Percentiles rank a stretch among this genome's conserved stretches.
Evolutionary conservation across 192 early-diverging fungal species (phyloP).

Genomic region (Linnemannia hyalina): DNA sequence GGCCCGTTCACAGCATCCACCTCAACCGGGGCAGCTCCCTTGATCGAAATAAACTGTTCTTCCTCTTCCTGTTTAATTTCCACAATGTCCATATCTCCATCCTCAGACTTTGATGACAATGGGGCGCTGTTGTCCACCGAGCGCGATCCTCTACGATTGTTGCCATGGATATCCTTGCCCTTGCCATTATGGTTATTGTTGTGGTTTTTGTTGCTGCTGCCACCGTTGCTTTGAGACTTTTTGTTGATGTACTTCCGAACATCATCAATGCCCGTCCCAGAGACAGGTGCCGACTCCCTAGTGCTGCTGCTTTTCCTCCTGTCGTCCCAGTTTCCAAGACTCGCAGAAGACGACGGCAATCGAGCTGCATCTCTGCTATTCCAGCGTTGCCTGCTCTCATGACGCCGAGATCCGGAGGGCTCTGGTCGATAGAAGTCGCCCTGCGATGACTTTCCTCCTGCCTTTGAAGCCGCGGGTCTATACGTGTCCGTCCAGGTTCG

Average conservation of each 20-base stretch:
- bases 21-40: constrained; percentile 11
- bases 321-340: background rate
- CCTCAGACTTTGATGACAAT: background rate
- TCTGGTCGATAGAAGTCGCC: constrained; percentile 15
- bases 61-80: background rate
- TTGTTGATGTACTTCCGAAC: background rate
- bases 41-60: constrained; percentile 16
- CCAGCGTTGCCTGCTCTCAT: background rate
- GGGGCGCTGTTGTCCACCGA: background rate
- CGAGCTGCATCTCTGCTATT: background rate
- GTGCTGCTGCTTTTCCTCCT: background rate
- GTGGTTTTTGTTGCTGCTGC: background rate
- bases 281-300: background rate
- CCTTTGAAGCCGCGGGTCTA: background rate
- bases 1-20: constrained; percentile 1
- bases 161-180: background rate
- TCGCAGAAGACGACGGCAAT: background rate
- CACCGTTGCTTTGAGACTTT: background rate
- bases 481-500: background rate
- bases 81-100: background rate
- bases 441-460: background rate
- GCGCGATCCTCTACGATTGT: background rate
- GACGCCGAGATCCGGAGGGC: background rate
- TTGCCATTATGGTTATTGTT: constrained; percentile 4
- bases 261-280: background rate